Conservation (phyloP, 2,329 filamentous ascomycete genomes). For the Pestalotiopsis sp. region DNA sequence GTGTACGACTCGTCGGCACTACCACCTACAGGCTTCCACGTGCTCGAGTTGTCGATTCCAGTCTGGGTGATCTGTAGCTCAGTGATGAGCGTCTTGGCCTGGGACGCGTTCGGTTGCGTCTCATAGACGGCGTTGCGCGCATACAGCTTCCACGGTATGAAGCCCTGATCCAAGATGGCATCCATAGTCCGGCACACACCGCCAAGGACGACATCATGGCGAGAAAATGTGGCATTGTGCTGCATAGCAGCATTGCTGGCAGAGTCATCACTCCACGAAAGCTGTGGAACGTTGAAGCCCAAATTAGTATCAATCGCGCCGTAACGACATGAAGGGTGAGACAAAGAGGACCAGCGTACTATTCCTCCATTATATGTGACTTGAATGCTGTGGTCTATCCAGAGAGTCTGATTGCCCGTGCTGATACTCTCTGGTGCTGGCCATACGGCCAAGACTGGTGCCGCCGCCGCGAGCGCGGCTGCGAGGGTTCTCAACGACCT, state of each 20-base stretch:
- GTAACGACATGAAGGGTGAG: conserved; percentile 23
- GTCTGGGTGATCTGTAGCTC: conserved; percentile 67
- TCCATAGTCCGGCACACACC: conserved; percentile 62
- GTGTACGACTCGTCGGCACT: conserved; percentile 77
- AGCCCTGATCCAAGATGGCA: conserved; percentile 67
- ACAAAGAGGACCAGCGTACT: conserved; percentile 51
- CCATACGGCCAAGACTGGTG: conserved; percentile 57
- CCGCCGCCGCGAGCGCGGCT: conserved; percentile 40
- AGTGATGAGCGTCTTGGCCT: conserved; percentile 52
- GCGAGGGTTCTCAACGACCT: conserved; percentile 23
- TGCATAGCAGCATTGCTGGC: conserved; percentile 25
- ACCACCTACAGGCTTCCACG: conserved; percentile 63
- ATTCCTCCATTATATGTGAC: conserved; percentile 61
- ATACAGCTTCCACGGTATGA: conserved; percentile 80
- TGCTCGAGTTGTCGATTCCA: conserved; percentile 49
- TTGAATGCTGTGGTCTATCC: conserved; percentile 52
- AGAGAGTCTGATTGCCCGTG: conserved; percentile 55
- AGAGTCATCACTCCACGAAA: conserved; percentile 50
- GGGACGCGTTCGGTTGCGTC: conserved; percentile 62
- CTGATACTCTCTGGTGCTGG: conserved; percentile 54
- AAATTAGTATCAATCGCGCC: conserved; percentile 19
- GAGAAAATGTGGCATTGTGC: conserved; percentile 42
- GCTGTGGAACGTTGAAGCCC: conserved; percentile 42
- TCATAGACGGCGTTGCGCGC: conserved; percentile 57
- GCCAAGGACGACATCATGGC: conserved; percentile 56